Conservation (phyloP, 78 protist species). For the Dictyostelium brefeldianum region DNA sequence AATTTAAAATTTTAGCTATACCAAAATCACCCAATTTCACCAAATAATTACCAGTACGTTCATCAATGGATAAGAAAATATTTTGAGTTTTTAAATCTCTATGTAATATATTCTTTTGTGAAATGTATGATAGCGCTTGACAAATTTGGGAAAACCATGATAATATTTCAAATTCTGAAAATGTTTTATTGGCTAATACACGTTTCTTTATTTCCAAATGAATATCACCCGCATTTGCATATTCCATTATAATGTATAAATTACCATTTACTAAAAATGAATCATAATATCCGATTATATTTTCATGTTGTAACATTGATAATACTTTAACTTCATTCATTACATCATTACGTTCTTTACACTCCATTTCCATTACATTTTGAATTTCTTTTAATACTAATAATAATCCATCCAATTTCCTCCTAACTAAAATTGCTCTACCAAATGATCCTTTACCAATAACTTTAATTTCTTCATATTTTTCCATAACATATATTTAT, state of each 20-base stretch:
- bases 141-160: slow-evolving; percentile 74
- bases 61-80: slow-evolving; percentile 88
- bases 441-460: slow-evolving; percentile 95
- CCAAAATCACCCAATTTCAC: slow-evolving; percentile 98
- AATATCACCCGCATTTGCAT: slow-evolving; percentile 88
- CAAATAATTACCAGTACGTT: slow-evolving; percentile 11
- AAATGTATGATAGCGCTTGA: slow-evolving; percentile 58
- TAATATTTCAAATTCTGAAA: slow-evolving; percentile 65
- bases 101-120: slow-evolving; percentile 63
- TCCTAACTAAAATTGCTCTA: slow-evolving; percentile 82
- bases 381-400: slow-evolving; percentile 90
- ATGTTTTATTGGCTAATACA: slow-evolving; percentile 16
- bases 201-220: slow-evolving; percentile 59
- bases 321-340: slow-evolving; percentile 86
- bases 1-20: slow-evolving; percentile 91
- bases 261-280: slow-evolving; percentile 80
- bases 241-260: slow-evolving; percentile 95
- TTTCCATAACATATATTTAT: slow-evolving; percentile 19
- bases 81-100: slow-evolving; percentile 89
- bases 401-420: slow-evolving; percentile 19
- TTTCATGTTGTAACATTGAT: slow-evolving; percentile 62
- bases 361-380: slow-evolving; percentile 72
- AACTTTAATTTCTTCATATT: slow-evolving; percentile 73
- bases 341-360: slow-evolving; percentile 76
- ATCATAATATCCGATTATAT: slow-evolving; percentile 91